phyloP scores from a whole-genome alignment of 495 filamentous ascomycete genomes.

The Aspergillus sclerotiicarbonarius region DNA sequence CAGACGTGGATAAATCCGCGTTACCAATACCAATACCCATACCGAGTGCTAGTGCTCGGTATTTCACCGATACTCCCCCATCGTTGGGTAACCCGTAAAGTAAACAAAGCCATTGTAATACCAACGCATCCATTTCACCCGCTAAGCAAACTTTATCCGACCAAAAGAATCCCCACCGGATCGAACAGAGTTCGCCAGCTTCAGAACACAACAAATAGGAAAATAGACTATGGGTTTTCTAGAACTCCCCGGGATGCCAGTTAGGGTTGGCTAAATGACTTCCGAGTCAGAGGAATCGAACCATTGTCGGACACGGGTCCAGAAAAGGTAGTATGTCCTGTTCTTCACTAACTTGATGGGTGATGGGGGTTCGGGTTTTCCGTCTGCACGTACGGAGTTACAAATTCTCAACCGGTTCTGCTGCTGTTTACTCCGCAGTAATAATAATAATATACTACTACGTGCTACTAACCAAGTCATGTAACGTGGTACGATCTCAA shows the following conservation, averaged over 20 bases:
- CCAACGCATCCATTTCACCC: too few relatives aligned
- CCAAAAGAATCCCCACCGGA: neutral
- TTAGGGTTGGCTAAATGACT: neutral
- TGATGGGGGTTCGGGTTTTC: neutral
- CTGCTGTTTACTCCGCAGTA: neutral
- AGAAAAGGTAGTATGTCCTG: neutral
- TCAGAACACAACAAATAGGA: constrained; percentile 8
- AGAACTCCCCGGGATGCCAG: neutral
- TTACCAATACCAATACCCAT: neutral
- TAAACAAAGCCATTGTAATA: neutral
- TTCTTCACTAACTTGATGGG: neutral
- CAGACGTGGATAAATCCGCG: neutral
- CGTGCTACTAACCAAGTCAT: too few relatives aligned
- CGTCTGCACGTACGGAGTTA: too few relatives aligned
- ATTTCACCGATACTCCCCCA: neutral
- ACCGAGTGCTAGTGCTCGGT: neutral
- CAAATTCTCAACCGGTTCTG: neutral
- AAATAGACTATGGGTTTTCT: neutral
- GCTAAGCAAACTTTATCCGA: constrained; percentile 1
- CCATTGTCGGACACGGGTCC: neutral
- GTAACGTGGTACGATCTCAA: neutral
- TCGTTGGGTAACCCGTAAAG: too few relatives aligned
- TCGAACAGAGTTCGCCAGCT: neutral
- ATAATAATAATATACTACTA: too few relatives aligned
- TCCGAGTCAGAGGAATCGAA: constrained; percentile 1